Conservation (phyloP, 148 eudicot species). For the Cornus florida region DNA sequence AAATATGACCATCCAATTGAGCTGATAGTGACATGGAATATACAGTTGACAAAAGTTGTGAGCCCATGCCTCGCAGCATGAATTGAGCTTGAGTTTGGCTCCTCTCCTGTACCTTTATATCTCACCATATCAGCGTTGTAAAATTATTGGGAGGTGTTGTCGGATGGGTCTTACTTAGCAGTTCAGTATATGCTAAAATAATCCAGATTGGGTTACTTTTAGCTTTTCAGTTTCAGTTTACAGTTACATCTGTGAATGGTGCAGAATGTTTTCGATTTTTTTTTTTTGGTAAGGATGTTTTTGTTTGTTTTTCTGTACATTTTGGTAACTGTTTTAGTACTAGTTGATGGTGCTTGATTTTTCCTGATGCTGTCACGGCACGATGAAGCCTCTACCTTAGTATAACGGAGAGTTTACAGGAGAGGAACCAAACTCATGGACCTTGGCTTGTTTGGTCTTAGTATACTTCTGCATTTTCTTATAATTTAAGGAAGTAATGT, state of each 20-base stretch:
- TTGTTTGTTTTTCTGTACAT: background rate
- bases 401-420: background rate
- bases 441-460: background rate
- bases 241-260: background rate
- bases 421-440: background rate
- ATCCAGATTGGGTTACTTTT: background rate
- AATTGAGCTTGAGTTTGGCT: background rate
- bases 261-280: background rate
- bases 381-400: background rate
- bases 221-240: background rate
- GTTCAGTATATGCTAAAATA: background rate
- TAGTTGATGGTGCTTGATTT: background rate
- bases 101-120: background rate
- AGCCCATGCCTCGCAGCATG: background rate
- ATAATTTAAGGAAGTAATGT: too few relatives aligned
- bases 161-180: background rate
- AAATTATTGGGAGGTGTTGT: too few relatives aligned
- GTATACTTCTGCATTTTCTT: too few relatives aligned
- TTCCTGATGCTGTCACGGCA: background rate
- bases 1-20: background rate
- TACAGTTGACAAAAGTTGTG: conserved; percentile 3
- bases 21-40: conserved; percentile 8
- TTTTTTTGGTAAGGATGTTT: too few relatives aligned
- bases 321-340: background rate
- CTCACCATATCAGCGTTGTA: background rate